Percentiles rank a stretch among this genome's conserved stretches.
phyloP scores from a whole-genome alignment of 192 early-diverging fungal genomes.

The Pecoramyces ruminantium region DNA sequence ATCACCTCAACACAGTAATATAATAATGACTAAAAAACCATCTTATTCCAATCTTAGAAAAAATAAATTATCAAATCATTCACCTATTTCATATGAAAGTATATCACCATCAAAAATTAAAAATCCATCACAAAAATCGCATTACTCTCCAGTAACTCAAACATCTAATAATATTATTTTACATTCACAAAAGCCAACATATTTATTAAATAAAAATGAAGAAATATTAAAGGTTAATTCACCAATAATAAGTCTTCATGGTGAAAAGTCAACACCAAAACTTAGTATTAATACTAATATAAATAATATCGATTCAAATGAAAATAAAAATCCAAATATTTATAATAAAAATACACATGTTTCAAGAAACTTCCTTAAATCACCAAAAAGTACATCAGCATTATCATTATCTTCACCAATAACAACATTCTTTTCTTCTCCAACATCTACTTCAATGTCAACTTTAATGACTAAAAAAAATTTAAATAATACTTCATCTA shows the following conservation, averaged over 20 bases:
- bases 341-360: background rate
- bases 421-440: background rate
- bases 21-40: background rate
- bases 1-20: background rate
- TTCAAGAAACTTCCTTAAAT: background rate
- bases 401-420: background rate
- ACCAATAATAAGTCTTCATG: background rate
- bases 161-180: background rate
- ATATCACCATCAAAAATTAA: background rate
- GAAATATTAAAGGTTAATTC: background rate
- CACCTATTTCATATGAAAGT: background rate
- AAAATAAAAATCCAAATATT: background rate
- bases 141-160: background rate
- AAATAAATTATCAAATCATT: background rate
- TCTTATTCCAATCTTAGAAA: background rate
- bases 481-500: background rate
- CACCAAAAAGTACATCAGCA: background rate
- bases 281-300: background rate
- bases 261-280: background rate
- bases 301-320: background rate
- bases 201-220: background rate
- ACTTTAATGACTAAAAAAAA: background rate
- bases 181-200: background rate
- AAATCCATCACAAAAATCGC: background rate
- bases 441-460: background rate